Evolutionary conservation across 495 filamentous ascomycete species (phyloP), one percentile per base, ranked within the genome.

Genomic region (Saxophila tyrrhenica): DNA sequence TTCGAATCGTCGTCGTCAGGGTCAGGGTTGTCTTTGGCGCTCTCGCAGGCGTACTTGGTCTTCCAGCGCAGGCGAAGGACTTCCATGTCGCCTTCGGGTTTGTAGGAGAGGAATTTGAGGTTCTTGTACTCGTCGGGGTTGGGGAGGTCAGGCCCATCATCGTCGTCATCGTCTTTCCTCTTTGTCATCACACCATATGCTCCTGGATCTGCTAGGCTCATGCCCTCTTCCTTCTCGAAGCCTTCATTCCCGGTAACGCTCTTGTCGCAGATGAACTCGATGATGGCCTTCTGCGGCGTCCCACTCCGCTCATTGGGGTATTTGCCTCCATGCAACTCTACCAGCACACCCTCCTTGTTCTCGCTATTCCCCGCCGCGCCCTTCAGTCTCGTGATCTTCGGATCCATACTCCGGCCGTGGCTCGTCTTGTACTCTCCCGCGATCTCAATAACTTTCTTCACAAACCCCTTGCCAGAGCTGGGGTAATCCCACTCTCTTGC

Each of bases 11-110:
- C 46, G 2, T 61, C 64, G 13, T 66, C 70, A 3, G 72, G 67
- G n/a, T 72, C 72, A n/a, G 73, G 29, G 17, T 39, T 19, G 23
- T 57, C 41, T 17, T 25, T 39, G 23, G 49, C 52, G 48, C 43
- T 71, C 57, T 89, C 82, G 68, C 92, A 98, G 0, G 85, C 91
- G 64, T 85, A 81, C 63, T 88, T 85, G 13, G 92, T 95, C 57
- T 71, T 69, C 92, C 92, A 98, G 55, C 83, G 78, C 62, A 98
- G 65, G 50, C 75, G 76, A 51, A 98, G 65, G 16, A 85, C 69
- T 3, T 73, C 73, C 21, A 69, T 69, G 8, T 73, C 72, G 32
- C 74, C 56, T 50, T 77, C 70, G 1, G 61, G 62, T 9, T 68
- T 71, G 65, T 91, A 95, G 55, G 80, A 78, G 51, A 85, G 72